phyloP scores from a whole-genome alignment of 1,284 basidiomycete species.

The Rhodotorula sp. region DNA sequence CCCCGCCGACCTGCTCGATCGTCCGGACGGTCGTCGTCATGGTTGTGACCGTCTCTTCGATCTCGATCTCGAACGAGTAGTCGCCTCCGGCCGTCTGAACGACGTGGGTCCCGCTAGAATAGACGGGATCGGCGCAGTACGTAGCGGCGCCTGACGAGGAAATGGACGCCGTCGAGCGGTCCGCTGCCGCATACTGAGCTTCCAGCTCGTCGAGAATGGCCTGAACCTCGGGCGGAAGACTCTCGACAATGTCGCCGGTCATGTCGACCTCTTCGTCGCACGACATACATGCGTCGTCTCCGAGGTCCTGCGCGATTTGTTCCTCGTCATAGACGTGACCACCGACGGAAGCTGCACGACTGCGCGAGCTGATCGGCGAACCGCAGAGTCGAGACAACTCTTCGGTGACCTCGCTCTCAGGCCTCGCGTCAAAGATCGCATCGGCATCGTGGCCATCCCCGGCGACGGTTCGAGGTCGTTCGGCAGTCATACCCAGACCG shows the following conservation, averaged over 20 bases:
- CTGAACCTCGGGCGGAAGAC: constrained; percentile 31
- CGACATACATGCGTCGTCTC: constrained; percentile 33
- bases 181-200: neutral
- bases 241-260: constrained; percentile 10
- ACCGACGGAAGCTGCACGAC: neutral
- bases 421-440: constrained; percentile 3
- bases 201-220: constrained; percentile 39
- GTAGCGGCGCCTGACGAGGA: constrained; percentile 6
- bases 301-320: constrained; percentile 38
- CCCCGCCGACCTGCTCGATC: constrained; percentile 6
- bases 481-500: neutral
- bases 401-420: constrained; percentile 41
- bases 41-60: constrained; percentile 44
- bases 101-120: neutral
- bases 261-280: neutral
- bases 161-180: neutral
- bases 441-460: neutral
- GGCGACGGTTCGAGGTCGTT: neutral
- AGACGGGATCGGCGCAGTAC: constrained; percentile 32
- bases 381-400: constrained; percentile 39
- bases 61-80: constrained; percentile 51
- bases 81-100: constrained; percentile 19
- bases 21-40: constrained; percentile 35
- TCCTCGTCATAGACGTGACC: constrained; percentile 14
- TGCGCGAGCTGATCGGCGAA: constrained; percentile 1